Evolutionary conservation across 257 asterid genomes (phyloP).

Genomic region (Solanum chiquidenum): DNA sequence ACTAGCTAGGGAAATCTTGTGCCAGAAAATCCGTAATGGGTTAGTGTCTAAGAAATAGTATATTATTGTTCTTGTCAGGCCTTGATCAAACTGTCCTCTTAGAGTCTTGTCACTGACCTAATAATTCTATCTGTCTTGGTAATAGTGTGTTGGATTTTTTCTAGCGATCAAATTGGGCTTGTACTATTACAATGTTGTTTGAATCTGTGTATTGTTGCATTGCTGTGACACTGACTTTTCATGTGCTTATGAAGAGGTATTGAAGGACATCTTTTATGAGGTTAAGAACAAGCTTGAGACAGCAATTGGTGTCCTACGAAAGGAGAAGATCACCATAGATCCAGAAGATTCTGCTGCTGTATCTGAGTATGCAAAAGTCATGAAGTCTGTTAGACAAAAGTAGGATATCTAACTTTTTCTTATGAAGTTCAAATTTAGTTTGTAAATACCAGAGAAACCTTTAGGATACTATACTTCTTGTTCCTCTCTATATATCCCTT

Average conservation of each 20-base stretch:
- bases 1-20: not conserved
- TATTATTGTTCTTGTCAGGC: not conserved
- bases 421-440: not conserved
- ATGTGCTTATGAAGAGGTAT: conserved; percentile 54
- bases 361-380: conserved; percentile 72
- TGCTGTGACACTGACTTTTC: conserved; percentile 17
- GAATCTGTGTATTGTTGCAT: not conserved
- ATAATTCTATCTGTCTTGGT: not conserved
- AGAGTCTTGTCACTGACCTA: not conserved
- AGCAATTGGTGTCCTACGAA: conserved; percentile 61
- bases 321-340: conserved; percentile 87
- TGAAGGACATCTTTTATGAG: conserved; percentile 88
- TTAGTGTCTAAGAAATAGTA: not conserved
- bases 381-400: conserved; percentile 81
- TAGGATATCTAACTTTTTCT: conserved; percentile 18
- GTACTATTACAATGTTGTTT: not conserved
- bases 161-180: not conserved
- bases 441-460: not conserved
- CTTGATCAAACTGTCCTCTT: not conserved
- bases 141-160: not conserved
- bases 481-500: not conserved
- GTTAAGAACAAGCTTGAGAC: conserved; percentile 89
- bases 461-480: not conserved
- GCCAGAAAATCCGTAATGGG: not conserved
- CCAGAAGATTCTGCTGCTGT: conserved; percentile 91